Conservation (phyloP, 768 basidiomycete species). For the Termitomyces sp. region DNA sequence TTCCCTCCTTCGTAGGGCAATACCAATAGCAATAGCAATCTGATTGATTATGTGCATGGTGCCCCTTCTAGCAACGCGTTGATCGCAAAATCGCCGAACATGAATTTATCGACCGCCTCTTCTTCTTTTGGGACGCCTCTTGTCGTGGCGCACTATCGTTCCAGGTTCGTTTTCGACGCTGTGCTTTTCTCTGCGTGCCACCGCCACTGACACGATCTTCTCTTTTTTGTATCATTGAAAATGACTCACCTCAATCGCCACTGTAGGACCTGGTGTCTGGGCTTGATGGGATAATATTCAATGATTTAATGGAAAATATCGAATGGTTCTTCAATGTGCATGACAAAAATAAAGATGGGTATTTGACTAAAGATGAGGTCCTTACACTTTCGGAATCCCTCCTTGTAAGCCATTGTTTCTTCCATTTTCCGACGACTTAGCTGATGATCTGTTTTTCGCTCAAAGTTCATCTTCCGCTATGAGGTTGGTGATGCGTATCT, state of each 20-base stretch:
- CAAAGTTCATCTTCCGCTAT: conserved; percentile 94
- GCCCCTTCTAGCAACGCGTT: conserved; percentile 63
- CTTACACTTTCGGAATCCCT: conserved; percentile 93
- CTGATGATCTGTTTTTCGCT: conserved; percentile 5
- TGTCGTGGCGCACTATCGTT: conserved; percentile 83
- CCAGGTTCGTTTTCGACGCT: conserved; percentile 47
- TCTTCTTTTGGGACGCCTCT: conserved; percentile 91
- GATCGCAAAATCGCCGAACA: conserved; percentile 94
- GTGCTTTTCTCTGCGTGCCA: neutral
- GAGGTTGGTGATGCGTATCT: conserved; percentile 96
- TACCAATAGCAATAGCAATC: neutral
- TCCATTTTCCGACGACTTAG: neutral
- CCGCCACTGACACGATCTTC: neutral
- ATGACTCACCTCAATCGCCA: neutral
- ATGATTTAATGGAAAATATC: conserved; percentile 97
- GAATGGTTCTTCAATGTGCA: conserved; percentile 98
- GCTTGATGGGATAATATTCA: conserved; percentile 89
- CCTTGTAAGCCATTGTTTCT: conserved; percentile 50
- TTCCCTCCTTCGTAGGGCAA: conserved; percentile 5
- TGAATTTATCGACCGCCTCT: conserved; percentile 90
- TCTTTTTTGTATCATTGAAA: neutral
- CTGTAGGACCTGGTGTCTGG: conserved; percentile 84
- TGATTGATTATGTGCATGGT: conserved; percentile 1
- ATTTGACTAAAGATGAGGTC: conserved; percentile 93
- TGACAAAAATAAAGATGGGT: conserved; percentile 96